Evolutionary conservation across 108 stramenopile species (phyloP).

Genomic region (Nannochloropsis granulata): DNA sequence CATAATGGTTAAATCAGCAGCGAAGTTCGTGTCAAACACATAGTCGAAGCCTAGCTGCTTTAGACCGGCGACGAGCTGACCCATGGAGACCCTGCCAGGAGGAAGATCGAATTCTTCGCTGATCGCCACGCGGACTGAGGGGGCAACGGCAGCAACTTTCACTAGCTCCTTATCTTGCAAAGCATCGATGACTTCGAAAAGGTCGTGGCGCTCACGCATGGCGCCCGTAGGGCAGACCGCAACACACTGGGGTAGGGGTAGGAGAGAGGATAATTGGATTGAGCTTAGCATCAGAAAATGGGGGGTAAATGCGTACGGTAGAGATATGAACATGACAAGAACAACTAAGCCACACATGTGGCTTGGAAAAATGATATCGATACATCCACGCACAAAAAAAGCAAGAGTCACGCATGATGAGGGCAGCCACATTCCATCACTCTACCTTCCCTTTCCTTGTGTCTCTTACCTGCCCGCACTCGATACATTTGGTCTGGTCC

Average conservation of each 20-base stretch:
- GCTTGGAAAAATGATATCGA: too few species aligned
- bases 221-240: slow-evolving; percentile 40
- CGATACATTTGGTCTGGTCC: slow-evolving; percentile 37
- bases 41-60: slow-evolving; percentile 37
- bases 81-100: slow-evolving; percentile 33
- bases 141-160: slow-evolving; percentile 41
- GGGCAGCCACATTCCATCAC: not conserved
- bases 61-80: slow-evolving; percentile 30
- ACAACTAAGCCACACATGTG: too few species aligned
- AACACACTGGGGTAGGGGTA: slow-evolving; percentile 30
- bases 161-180: slow-evolving; percentile 10
- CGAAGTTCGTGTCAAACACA: slow-evolving; percentile 44
- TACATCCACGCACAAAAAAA: too few species aligned
- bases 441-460: not conserved
- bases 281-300: too few species aligned
- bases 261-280: not conserved
- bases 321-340: too few species aligned
- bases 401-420: too few species aligned
- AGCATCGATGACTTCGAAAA: slow-evolving; percentile 35
- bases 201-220: slow-evolving; percentile 37
- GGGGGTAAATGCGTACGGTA: too few species aligned
- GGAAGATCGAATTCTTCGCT: slow-evolving; percentile 39
- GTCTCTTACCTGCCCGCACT: slow-evolving; percentile 18
- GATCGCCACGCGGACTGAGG: slow-evolving; percentile 37
- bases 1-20: slow-evolving; percentile 46